Evolutionary conservation across 495 filamentous ascomycete genomes (phyloP), one percentile per base, ranked within the genome.

Genomic region (Penicillium bialowiezense): DNA sequence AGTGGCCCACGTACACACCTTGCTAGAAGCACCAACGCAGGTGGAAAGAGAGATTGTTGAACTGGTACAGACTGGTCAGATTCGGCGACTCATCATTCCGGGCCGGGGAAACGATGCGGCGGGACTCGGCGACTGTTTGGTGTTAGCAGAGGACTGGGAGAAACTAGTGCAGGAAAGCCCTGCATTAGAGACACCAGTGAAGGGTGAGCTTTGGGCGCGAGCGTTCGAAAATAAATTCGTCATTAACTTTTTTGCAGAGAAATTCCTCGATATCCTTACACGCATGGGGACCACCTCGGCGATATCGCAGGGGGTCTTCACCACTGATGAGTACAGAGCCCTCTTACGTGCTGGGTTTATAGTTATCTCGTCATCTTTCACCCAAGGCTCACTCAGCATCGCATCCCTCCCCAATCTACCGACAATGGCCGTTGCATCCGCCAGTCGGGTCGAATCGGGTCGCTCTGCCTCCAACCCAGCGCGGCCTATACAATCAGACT

Each of bases 301-400:
- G 6, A 61, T 90, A 9, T 64, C 72, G 14, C 63, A 65, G 8
- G 59, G 63, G 5, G 42, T 66, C 19, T 78, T 90, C 48, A 63
- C 71, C 3, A 54, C 67, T 3, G 63, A 76, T 3, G 83, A 84
- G 44, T 71, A 77, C 23, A 73, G 74, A 41, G 70, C 78, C 18
- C 67, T 96, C 3, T 79, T 90, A 18, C 77, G 77, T 19, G 79
- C 82, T 2, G 90, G 90, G 13, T 92, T 92, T 59, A 65, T 95
- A 4, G 71, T 76, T 28, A 88, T 82, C 1, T 77, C 77, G 4
- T 71, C 69, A 32, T 74, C 74, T 15, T 64, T 65, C 33, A 64
- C 68, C 19, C 67, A 65, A 46, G 74, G 62, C 40, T 69, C 76
- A 5, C 67, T 68, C 47, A 77, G 74, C 53, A 55, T 73, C 38